A percentile compares a stretch with the other conserved stretches of the same genome.
phyloP scores from a whole-genome alignment of 495 filamentous ascomycete species.

The Emericellopsis terricola region DNA sequence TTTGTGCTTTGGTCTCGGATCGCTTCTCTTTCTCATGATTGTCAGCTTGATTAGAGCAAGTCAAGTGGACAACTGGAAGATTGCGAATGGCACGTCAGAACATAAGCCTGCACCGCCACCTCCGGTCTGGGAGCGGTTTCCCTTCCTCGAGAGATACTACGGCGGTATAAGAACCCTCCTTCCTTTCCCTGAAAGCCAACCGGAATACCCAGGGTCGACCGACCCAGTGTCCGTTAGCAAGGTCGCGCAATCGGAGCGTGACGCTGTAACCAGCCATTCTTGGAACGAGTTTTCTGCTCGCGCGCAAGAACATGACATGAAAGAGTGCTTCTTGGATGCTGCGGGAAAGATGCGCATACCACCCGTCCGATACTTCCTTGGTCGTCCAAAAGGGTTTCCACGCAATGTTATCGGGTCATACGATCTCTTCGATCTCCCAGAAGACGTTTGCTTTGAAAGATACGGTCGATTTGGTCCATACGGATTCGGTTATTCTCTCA shows the following conservation, averaged over 20 bases:
- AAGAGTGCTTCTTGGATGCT: constrained; percentile 61
- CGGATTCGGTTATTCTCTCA: constrained; percentile 63
- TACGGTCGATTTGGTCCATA: constrained; percentile 81
- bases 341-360: constrained; percentile 45
- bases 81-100: constrained; percentile 34
- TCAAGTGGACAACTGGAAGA: constrained; percentile 38
- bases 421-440: constrained; percentile 55
- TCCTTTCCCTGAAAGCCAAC: constrained; percentile 37
- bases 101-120: constrained; percentile 32
- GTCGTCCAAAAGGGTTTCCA: constrained; percentile 65
- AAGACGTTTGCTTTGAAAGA: constrained; percentile 88
- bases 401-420: constrained; percentile 69
- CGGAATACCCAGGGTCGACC: constrained; percentile 54
- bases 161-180: constrained; percentile 59
- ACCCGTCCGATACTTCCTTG: constrained; percentile 46
- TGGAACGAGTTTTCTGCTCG: not conserved
- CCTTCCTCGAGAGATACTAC: constrained; percentile 67
- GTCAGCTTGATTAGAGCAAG: constrained; percentile 52
- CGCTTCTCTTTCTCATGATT: constrained; percentile 53
- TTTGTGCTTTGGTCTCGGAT: constrained; percentile 50
- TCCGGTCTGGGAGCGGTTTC: constrained; percentile 65
- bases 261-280: not conserved
- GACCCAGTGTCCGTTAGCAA: constrained; percentile 28
- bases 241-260: constrained; percentile 9
- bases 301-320: constrained; percentile 6